Evolutionary conservation across 305 asterid genomes (phyloP).

Genomic region (Salvia sclarea): DNA sequence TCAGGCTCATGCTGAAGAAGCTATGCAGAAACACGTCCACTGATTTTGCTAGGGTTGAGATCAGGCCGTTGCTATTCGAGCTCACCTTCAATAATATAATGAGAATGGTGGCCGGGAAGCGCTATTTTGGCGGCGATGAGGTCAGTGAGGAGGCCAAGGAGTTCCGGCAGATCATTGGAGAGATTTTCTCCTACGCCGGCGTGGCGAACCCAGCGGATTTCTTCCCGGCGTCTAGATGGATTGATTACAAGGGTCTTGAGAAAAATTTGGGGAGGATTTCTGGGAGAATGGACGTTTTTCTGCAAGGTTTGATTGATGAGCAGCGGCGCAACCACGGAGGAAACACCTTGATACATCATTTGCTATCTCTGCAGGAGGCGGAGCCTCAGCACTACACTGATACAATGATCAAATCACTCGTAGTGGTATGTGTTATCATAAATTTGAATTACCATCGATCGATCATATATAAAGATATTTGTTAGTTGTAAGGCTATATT

Average conservation of each 20-base stretch:
- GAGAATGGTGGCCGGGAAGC: constrained; percentile 56
- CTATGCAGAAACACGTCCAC: neutral
- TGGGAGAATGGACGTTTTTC: constrained; percentile 28
- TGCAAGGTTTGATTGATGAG: constrained; percentile 40
- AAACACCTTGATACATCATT: constrained; percentile 40
- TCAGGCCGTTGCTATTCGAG: constrained; percentile 23
- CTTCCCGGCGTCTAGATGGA: constrained; percentile 38
- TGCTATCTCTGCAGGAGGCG: constrained; percentile 39
- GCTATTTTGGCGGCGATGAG: constrained; percentile 36
- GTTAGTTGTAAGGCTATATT: no score
- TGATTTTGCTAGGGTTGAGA: constrained; percentile 23
- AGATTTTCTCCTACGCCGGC: constrained; percentile 30
- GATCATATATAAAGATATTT: no score
- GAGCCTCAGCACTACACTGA: constrained; percentile 37
- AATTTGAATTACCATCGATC: no score
- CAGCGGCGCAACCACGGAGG: constrained; percentile 30
- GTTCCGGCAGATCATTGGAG: constrained; percentile 33
- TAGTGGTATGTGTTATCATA: constrained; percentile 38
- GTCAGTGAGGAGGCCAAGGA: constrained; percentile 20
- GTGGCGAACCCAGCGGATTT: constrained; percentile 44
- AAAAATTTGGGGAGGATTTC: constrained; percentile 32
- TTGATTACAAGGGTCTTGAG: constrained; percentile 36
- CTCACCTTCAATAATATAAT: constrained; percentile 42
- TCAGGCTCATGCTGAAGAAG: constrained; percentile 23
- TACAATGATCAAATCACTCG: constrained; percentile 36